These are phyloP conservation scores for Achaetomium macrosporum DNA, from an alignment of 2,329 filamentous ascomycete species.

Conservation along the genomic window DNA sequence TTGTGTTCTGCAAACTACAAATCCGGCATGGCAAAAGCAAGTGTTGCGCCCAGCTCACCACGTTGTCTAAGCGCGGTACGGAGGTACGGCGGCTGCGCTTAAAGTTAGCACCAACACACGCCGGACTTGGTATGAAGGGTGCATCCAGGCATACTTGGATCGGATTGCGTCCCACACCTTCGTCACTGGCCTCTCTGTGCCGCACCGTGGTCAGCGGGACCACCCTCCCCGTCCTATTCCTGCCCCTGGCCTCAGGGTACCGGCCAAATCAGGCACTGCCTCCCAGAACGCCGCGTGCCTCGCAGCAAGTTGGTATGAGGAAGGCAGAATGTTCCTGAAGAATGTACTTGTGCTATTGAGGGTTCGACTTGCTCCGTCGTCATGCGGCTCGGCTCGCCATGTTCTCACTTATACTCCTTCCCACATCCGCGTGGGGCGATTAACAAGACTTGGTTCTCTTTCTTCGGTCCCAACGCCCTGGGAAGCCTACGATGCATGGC, in stretches of 20 bases:
- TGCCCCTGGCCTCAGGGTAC: slow-evolving; percentile 5
- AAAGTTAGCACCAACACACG: slow-evolving; percentile 6
- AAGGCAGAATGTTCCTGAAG: slow-evolving; percentile 12
- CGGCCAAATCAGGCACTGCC: slow-evolving; percentile 9
- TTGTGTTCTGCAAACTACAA: background rate
- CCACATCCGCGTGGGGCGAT: background rate
- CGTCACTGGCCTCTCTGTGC: slow-evolving; percentile 6
- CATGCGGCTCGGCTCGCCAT: slow-evolving; percentile 10
- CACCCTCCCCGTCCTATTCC: slow-evolving; percentile 15
- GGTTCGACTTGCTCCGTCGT: slow-evolving; percentile 5
- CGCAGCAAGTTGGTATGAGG: background rate
- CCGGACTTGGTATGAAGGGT: background rate
- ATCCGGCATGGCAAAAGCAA: background rate
- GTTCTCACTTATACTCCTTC: slow-evolving; percentile 4
- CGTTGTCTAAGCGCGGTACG: slow-evolving; percentile 5
- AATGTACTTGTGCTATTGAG: background rate
- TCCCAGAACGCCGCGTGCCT: slow-evolving; percentile 11
- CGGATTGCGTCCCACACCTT: background rate
- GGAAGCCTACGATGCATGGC: slow-evolving; percentile 13
- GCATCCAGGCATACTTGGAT: background rate
- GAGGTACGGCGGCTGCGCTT: slow-evolving; percentile 14
- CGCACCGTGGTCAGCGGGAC: slow-evolving; percentile 13
- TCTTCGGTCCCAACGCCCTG: background rate
- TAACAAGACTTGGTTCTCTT: background rate
- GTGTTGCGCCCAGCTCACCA: background rate